Percentiles rank a stretch among this genome's conserved stretches.
Conservation (phyloP, 257 asterid genomes). For the Linaria vulgaris region DNA sequence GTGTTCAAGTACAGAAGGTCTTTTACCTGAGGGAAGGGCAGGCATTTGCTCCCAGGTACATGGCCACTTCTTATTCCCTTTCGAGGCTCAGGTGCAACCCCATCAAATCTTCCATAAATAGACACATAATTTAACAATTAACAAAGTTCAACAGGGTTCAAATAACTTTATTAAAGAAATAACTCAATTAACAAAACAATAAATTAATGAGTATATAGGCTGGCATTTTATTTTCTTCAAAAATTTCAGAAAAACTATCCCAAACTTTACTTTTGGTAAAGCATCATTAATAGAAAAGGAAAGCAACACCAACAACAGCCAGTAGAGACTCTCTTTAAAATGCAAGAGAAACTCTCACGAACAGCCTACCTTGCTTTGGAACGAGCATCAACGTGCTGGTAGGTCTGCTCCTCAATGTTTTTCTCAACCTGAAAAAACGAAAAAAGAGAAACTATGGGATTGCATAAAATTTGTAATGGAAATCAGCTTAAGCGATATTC, state of each 20-base stretch:
- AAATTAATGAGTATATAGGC: background rate
- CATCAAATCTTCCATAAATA: conserved; percentile 63
- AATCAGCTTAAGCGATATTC: background rate
- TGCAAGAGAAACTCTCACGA: background rate
- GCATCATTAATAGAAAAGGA: background rate
- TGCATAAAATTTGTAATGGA: background rate
- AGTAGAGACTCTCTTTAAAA: conserved; percentile 9
- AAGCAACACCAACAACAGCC: conserved; percentile 5
- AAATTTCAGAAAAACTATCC: background rate
- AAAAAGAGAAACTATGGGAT: background rate
- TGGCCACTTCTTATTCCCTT: conserved; percentile 93
- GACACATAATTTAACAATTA: background rate
- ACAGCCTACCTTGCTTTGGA: conserved; percentile 51
- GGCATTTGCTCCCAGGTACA: conserved; percentile 90
- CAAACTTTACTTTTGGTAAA: background rate
- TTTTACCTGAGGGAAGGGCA: conserved; percentile 83
- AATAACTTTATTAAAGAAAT: background rate
- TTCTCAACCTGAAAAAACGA: conserved; percentile 41
- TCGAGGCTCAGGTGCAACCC: conserved; percentile 96
- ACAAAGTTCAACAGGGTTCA: background rate
- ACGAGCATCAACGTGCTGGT: conserved; percentile 64
- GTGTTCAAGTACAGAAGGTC: conserved; percentile 8
- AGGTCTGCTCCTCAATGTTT: conserved; percentile 53
- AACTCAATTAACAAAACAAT: background rate
- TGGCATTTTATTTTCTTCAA: background rate